Conservation (phyloP, 177 flowering plant species). For the Vitis hybrid region DNA sequence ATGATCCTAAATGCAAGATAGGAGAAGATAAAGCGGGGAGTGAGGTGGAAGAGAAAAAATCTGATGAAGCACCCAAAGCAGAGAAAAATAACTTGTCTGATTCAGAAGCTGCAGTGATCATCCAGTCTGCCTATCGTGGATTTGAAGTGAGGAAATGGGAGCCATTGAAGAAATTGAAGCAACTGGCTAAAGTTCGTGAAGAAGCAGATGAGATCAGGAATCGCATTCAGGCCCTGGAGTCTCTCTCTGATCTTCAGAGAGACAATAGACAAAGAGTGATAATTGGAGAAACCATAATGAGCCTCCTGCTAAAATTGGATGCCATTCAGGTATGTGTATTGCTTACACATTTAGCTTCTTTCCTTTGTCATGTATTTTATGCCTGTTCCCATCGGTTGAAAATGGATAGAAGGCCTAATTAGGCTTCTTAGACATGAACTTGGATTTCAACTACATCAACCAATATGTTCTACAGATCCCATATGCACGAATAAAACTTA, state of each 20-base stretch:
- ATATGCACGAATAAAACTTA: too few species aligned
- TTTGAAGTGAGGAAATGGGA: slow-evolving; percentile 66
- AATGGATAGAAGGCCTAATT: too few species aligned
- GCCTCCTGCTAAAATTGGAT: slow-evolving; percentile 60
- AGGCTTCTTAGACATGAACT: too few species aligned
- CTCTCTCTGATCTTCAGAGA: slow-evolving; percentile 19
- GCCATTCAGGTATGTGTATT: slow-evolving; percentile 63
- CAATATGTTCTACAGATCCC: too few species aligned
- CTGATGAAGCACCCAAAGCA: background rate
- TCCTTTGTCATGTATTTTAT: too few species aligned
- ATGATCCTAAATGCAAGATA: background rate
- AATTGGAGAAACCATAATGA: slow-evolving; percentile 68
- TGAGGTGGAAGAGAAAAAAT: background rate
- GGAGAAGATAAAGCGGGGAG: background rate
- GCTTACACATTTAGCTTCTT: background rate
- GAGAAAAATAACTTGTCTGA: slow-evolving; percentile 28
- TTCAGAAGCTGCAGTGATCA: slow-evolving; percentile 50
- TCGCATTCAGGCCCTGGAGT: slow-evolving; percentile 35
- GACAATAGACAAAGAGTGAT: slow-evolving; percentile 38
- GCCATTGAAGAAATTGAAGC: slow-evolving; percentile 66
- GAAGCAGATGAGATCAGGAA: slow-evolving; percentile 34
- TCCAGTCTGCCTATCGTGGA: slow-evolving; percentile 75
- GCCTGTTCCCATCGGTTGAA: background rate
- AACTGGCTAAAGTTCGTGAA: slow-evolving; percentile 43
- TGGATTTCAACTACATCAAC: too few species aligned